These are phyloP conservation scores for Phytophthora pseudosyringae DNA, from an alignment of 352 stramenopile genomes.

Conservation along the genomic window DNA sequence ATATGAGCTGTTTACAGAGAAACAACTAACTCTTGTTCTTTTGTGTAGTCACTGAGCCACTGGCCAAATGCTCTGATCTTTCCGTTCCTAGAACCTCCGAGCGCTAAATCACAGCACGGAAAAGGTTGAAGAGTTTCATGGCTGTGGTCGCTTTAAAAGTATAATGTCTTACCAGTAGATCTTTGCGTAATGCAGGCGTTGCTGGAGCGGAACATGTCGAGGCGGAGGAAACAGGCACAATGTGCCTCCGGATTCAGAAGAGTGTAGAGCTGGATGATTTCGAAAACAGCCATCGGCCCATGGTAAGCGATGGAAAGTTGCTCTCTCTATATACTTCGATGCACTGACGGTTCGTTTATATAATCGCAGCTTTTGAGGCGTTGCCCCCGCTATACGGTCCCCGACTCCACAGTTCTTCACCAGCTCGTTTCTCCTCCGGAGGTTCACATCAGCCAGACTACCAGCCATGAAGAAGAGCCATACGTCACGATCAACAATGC, in stretches of 20 bases:
- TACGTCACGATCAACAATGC: slow-evolving; percentile 87
- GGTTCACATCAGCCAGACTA: slow-evolving; percentile 51
- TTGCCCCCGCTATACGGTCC: slow-evolving; percentile 57
- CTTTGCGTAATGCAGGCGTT: slow-evolving; percentile 7
- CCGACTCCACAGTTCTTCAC: slow-evolving; percentile 65
- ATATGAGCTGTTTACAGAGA: neutral
- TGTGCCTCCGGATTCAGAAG: slow-evolving; percentile 68
- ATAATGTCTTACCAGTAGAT: neutral
- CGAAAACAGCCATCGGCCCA: slow-evolving; percentile 43
- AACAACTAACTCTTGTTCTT: neutral
- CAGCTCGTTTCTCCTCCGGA: slow-evolving; percentile 69
- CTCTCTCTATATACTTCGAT: slow-evolving; percentile 2
- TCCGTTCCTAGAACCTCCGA: slow-evolving; percentile 62
- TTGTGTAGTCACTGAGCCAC: slow-evolving; percentile 59
- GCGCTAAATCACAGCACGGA: slow-evolving; percentile 17
- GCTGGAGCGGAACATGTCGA: slow-evolving; percentile 20
- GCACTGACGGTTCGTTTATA: slow-evolving; percentile 8
- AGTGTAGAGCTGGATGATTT: slow-evolving; percentile 49
- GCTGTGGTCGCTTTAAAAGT: neutral
- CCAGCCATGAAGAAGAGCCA: slow-evolving; percentile 67
- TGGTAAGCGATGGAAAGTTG: slow-evolving; percentile 30
- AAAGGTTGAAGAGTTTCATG: slow-evolving; percentile 18
- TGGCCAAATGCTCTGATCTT: slow-evolving; percentile 87
- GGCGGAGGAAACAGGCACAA: slow-evolving; percentile 42
- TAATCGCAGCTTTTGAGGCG: slow-evolving; percentile 59